phyloP scores from a whole-genome alignment of 2,329 filamentous ascomycete species.

The Stachybotrys echinatus region DNA sequence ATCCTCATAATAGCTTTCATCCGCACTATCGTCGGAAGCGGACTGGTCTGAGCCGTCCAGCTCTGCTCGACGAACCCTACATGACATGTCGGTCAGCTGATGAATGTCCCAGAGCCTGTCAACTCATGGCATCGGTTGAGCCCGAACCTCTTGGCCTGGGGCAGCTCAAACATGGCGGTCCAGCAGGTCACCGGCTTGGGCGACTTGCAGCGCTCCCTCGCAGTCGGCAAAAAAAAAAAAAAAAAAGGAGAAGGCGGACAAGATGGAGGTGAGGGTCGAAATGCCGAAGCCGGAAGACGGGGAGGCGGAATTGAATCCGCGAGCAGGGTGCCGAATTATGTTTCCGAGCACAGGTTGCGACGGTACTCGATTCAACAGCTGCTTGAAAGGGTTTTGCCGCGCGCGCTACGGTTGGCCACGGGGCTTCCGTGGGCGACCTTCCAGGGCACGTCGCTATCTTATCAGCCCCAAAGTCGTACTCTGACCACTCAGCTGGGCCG shows the following conservation, averaged over 20 bases:
- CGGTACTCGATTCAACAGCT: too few relatives aligned
- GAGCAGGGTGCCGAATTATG: neutral
- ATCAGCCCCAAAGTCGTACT: neutral
- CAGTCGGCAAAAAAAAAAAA: neutral
- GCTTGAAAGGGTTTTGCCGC: neutral
- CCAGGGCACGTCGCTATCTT: neutral
- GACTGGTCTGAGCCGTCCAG: slow-evolving; percentile 33
- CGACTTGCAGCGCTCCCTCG: neutral
- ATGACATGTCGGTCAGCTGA: slow-evolving; percentile 2
- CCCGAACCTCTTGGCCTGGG: slow-evolving; percentile 25
- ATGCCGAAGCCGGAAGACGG: too few relatives aligned
- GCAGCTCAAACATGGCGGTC: slow-evolving; percentile 21
- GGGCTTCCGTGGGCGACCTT: too few relatives aligned
- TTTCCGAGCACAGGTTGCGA: too few relatives aligned
- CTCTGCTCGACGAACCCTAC: slow-evolving; percentile 51
- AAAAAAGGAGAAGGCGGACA: too few relatives aligned
- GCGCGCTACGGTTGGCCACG: too few relatives aligned
- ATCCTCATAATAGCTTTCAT: slow-evolving; percentile 28
- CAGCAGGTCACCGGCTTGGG: neutral
- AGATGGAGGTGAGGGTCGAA: too few relatives aligned
- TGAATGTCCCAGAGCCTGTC: too few relatives aligned
- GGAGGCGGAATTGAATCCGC: neutral
- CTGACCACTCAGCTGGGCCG: neutral
- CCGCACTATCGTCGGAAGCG: slow-evolving; percentile 16
- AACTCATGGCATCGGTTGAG: too few relatives aligned